phyloP scores from a whole-genome alignment of 441 rosid genomes.

The Lepidium campestre region DNA sequence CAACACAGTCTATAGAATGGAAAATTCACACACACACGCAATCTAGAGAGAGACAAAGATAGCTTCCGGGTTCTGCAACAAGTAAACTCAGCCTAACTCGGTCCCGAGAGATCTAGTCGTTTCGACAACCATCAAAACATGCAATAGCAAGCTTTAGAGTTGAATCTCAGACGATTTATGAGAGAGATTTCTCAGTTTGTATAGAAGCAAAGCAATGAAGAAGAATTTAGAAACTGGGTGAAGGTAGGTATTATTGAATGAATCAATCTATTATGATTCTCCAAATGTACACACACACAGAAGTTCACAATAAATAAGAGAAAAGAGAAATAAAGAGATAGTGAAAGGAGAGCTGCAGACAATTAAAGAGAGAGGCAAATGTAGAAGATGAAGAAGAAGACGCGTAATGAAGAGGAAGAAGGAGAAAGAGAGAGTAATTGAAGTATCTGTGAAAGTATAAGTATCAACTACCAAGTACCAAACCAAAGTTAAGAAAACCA shows the following conservation, averaged over 20 bases:
- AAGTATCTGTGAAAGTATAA: background rate
- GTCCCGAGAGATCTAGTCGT: conserved; percentile 30
- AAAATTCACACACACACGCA: background rate
- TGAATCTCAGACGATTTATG: background rate
- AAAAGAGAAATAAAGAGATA: conserved; percentile 19
- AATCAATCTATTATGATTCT: conserved; percentile 30
- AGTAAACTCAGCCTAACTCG: conserved; percentile 15
- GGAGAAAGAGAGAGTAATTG: background rate
- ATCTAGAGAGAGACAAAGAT: conserved; percentile 1
- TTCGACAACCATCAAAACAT: conserved; percentile 28
- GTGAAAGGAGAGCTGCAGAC: conserved; percentile 12
- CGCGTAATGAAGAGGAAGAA: conserved; percentile 18
- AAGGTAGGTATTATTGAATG: conserved; percentile 1
- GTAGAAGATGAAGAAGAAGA: conserved; percentile 8
- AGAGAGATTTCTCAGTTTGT: background rate
- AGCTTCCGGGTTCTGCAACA: conserved; percentile 17
- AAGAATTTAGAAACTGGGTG: background rate
- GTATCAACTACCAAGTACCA: background rate
- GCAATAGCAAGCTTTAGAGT: background rate
- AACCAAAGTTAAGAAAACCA: background rate
- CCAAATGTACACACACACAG: conserved; percentile 11
- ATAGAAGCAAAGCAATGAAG: background rate
- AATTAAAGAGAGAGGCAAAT: conserved; percentile 3
- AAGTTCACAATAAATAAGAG: conserved; percentile 12
- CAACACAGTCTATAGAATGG: background rate